Percentiles rank a stretch among this genome's conserved stretches.
Evolutionary conservation across 2,329 filamentous ascomycete species (phyloP).

Genomic region (Dactylellina haptotyla): DNA sequence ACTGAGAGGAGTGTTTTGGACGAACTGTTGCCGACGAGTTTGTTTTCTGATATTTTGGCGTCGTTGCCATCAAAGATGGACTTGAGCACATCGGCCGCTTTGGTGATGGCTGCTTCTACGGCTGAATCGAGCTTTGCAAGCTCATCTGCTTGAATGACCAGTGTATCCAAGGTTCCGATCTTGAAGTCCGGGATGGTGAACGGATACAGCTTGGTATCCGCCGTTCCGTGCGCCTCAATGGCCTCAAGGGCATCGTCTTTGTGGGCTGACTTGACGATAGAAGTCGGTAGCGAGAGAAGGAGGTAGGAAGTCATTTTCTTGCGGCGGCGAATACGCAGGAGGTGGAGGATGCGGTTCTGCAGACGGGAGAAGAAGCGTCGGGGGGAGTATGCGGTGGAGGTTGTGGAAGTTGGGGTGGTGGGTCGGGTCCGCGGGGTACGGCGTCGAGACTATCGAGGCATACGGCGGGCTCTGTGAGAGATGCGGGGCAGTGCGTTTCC

Average conservation of each 20-base stretch:
- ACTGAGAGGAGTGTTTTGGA: slow-evolving; percentile 44
- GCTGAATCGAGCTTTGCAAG: slow-evolving; percentile 83
- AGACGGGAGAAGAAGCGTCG: slow-evolving; percentile 43
- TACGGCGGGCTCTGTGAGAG: slow-evolving; percentile 36
- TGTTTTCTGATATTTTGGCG: slow-evolving; percentile 83
- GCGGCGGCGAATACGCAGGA: slow-evolving; percentile 38
- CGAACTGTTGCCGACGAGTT: slow-evolving; percentile 93
- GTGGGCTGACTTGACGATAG: slow-evolving; percentile 82
- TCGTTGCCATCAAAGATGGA: slow-evolving; percentile 85
- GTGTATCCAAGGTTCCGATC: slow-evolving; percentile 92
- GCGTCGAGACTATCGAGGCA: slow-evolving; percentile 55
- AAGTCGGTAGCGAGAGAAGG: slow-evolving; percentile 87
- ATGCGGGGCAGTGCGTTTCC: neutral
- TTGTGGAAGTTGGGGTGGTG: slow-evolving; percentile 15
- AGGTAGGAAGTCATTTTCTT: slow-evolving; percentile 72
- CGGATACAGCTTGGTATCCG: slow-evolving; percentile 78
- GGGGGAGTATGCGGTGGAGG: slow-evolving; percentile 2
- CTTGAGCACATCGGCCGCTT: slow-evolving; percentile 86
- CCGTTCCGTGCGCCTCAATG: slow-evolving; percentile 76
- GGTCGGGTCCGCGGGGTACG: slow-evolving; percentile 52
- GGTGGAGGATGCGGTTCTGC: slow-evolving; percentile 23
- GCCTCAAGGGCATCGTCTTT: slow-evolving; percentile 82
- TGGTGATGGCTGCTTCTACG: slow-evolving; percentile 83
- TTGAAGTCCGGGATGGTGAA: slow-evolving; percentile 95
- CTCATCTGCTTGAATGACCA: slow-evolving; percentile 96